Evolutionary conservation across 495 filamentous ascomycete genomes (phyloP), one percentile per base, ranked within the genome.

Genomic region (Penicillium paxilli): DNA sequence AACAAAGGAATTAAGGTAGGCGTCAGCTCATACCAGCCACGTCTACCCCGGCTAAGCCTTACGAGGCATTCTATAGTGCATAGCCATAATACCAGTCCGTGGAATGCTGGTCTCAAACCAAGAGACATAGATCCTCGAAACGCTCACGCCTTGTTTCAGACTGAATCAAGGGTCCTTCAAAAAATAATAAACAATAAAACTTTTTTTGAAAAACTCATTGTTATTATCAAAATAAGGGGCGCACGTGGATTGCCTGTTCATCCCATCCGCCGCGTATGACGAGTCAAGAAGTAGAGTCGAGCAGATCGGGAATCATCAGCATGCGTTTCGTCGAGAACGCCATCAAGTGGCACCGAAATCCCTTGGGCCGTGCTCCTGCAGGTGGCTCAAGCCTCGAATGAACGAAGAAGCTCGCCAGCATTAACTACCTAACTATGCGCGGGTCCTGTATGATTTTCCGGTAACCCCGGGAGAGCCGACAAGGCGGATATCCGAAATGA

Each of bases 11-110:
- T 37, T 25, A 40, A 5, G 20, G 32, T 30, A 40, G 26, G 20
- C 23, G 28, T 40, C 51, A 30, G 22, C 54, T 51, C 59, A 65
- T 65, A 57, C 62, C 55, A 62, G 52, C 52, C 55, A 54, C 45
- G 50, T 41, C 26, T 45, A 48, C 16, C 47, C 24, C 40, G 20
- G 37, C 33, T 37, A 24, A 44, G 54, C 51, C 55, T 41, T 56
- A 57, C 42, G 24, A 25, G 38, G 48, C 22, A 49, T 42, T 49
- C n/a, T 42, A 52, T 44, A 44, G 49, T 46, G 23, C 62, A 65
- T 37, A 50, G 59, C 55, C 52, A 47, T 62, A 37, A 47, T 44
- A 22, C 46, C 52, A 22, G 16, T 20, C 20, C 24, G 3, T 26
- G 51, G 59, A 63, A 65, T 65, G 59, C 57, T 51, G 44, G 14